A percentile compares a stretch with the other conserved stretches of the same genome.
Conservation (phyloP, 495 filamentous ascomycete genomes). For the Durotheca rogersii region DNA sequence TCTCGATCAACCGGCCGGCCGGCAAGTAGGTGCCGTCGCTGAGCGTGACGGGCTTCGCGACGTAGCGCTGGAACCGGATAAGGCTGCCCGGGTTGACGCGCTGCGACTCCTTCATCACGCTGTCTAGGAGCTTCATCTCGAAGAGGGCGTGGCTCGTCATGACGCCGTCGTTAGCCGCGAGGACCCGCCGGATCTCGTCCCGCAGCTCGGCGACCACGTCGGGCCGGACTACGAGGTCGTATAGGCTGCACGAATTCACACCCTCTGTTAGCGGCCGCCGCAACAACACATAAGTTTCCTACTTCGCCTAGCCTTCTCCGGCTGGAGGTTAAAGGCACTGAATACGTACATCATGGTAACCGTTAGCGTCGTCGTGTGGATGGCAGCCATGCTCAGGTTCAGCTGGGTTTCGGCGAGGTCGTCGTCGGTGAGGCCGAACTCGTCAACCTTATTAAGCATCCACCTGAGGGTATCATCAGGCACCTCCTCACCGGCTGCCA, state of each 20-base stretch:
- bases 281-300: too few relatives aligned
- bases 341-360: slow-evolving; percentile 32
- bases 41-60: slow-evolving; percentile 41
- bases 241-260: slow-evolving; percentile 33
- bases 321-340: too few relatives aligned
- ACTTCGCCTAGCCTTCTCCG: too few relatives aligned
- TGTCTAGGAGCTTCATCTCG: slow-evolving; percentile 34
- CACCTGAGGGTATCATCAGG: slow-evolving; percentile 45
- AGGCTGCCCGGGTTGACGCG: slow-evolving; percentile 29
- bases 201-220: slow-evolving; percentile 32
- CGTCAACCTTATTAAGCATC: slow-evolving; percentile 37
- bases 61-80: slow-evolving; percentile 42
- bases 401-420: slow-evolving; percentile 41
- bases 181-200: slow-evolving; percentile 29
- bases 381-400: slow-evolving; percentile 34
- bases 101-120: slow-evolving; percentile 32
- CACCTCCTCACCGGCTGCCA: slow-evolving; percentile 22
- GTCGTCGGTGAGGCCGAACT: slow-evolving; percentile 17
- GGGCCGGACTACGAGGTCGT: slow-evolving; percentile 42
- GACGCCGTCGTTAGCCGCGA: slow-evolving; percentile 23
- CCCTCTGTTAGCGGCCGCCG: too few relatives aligned
- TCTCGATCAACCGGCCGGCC: slow-evolving; percentile 38
- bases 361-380: slow-evolving; percentile 38
- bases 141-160: slow-evolving; percentile 33
- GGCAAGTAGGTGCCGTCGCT: slow-evolving; percentile 45